Conservation (phyloP, 768 basidiomycete genomes). For the Mycena epipterygia region DNA sequence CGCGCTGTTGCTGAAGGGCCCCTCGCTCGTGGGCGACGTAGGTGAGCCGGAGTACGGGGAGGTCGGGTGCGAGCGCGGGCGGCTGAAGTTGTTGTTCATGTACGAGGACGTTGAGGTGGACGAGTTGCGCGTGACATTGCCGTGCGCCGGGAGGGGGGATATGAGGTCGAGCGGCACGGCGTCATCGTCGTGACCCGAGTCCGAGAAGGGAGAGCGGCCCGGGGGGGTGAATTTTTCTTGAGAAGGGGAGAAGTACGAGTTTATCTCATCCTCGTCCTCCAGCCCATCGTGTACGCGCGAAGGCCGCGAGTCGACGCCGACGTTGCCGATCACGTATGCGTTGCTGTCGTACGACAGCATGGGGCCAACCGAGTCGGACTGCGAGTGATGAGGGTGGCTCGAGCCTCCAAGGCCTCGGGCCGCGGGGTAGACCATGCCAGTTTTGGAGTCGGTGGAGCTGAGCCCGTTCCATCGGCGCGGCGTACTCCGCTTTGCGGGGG, state of each 20-base stretch:
- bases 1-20: constrained; percentile 13
- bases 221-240: constrained; percentile 33
- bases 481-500: constrained; percentile 31
- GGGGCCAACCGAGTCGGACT: constrained; percentile 33
- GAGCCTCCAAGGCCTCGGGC: background rate
- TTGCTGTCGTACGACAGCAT: constrained; percentile 28
- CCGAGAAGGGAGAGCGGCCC: constrained; percentile 35
- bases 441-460: constrained; percentile 50
- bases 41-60: constrained; percentile 30
- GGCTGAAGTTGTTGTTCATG: constrained; percentile 39
- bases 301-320: constrained; percentile 34
- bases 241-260: constrained; percentile 35
- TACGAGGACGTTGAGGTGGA: constrained; percentile 35
- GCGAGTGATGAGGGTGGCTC: constrained; percentile 25
- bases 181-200: constrained; percentile 31
- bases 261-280: constrained; percentile 26
- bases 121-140: constrained; percentile 30
- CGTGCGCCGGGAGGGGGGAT: constrained; percentile 20
- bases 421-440: constrained; percentile 15
- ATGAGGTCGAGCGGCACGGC: constrained; percentile 33
- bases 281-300: constrained; percentile 25
- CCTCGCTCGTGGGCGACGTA: constrained; percentile 5
- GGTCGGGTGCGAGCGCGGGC: constrained; percentile 36
- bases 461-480: constrained; percentile 47
- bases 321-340: constrained; percentile 36